Base-by-base conservation (phyloP, 805 yeast species). In the Millerozyma miso region DNA sequence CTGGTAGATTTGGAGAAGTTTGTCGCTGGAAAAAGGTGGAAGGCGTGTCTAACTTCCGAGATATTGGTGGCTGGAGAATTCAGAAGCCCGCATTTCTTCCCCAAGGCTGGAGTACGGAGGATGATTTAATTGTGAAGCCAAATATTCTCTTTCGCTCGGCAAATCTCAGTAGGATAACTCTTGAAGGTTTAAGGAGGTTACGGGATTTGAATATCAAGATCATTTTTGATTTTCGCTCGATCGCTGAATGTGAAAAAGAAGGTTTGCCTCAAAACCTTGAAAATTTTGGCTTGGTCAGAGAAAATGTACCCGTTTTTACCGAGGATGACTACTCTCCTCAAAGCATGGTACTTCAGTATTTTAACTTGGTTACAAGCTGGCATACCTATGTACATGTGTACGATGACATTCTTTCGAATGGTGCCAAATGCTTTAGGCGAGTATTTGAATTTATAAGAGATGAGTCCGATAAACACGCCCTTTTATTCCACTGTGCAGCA, bases 401-500 rank as follows among this genome's bases (percentile, higher is more conserved):
- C 58, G 70, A 70, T 42, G 77, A 77, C 41, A 76, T 85, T 51
- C 58, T 87, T 40, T 64, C 58, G 3, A 52, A 62, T 17, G 89
- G 88, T 0, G 58, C 61, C 1, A 58, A 53, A 3, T 67, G 78
- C 4, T 82, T 76, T 55, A 69, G 64, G 37, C 56, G 58, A 6
- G 72, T 87, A 26, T 77, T 86, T 52, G 59, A 64, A 37, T 77
- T 69, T 53, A 65, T 88, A 37, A 67, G 81, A 37, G 87, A 83
- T 44, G 66, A 63, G 16, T 74, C 77, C 2, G 46, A 53, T 15
- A 34, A 37, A 2, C 68, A 72, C 5, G 31, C 32, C 19, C 63
- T 88, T 44, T 61, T 83, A 7, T 78, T 81, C 59, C 91, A 86
- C 56, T 88, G 95, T 62, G 79, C 90, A 3, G 91, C 91, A 1